These are phyloP conservation scores for Cyberlindnera meyerae DNA, from an alignment of 805 yeast genomes.

Conservation along the genomic window DNA sequence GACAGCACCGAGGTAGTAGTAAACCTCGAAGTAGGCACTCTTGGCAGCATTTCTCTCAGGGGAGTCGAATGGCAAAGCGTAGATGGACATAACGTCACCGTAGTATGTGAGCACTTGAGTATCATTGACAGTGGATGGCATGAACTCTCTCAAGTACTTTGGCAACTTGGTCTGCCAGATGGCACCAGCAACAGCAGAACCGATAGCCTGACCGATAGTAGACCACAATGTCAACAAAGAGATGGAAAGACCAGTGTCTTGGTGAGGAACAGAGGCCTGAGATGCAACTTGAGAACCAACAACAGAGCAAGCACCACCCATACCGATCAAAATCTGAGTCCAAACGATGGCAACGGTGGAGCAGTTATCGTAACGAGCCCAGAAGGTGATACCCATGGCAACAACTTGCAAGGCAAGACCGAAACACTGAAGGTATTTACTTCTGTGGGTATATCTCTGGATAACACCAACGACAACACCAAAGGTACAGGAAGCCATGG, in stretches of 20 bases:
- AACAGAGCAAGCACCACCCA: constrained; percentile 37
- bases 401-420: constrained; percentile 32
- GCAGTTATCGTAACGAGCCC: constrained; percentile 24
- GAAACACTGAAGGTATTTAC: constrained; percentile 32
- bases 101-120: constrained; percentile 22
- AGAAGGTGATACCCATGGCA: constrained; percentile 30
- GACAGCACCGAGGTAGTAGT: constrained; percentile 27
- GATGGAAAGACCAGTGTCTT: constrained; percentile 37
- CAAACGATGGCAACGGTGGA: constrained; percentile 25
- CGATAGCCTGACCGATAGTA: constrained; percentile 36
- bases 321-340: constrained; percentile 33
- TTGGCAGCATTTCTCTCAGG: constrained; percentile 30
- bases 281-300: constrained; percentile 34
- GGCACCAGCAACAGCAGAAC: constrained; percentile 36
- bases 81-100: constrained; percentile 23
- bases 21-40: constrained; percentile 29
- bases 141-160: constrained; percentile 24
- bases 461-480: constrained; percentile 34
- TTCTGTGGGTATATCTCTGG: constrained; percentile 32
- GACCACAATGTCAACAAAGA: constrained; percentile 33
- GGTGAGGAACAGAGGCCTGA: constrained; percentile 39
- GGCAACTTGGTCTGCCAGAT: constrained; percentile 33
- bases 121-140: constrained; percentile 25
- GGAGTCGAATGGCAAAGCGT: constrained; percentile 24
- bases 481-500: constrained; percentile 34